Conservation (phyloP, 768 basidiomycete genomes). For the Hericium alpestre region DNA sequence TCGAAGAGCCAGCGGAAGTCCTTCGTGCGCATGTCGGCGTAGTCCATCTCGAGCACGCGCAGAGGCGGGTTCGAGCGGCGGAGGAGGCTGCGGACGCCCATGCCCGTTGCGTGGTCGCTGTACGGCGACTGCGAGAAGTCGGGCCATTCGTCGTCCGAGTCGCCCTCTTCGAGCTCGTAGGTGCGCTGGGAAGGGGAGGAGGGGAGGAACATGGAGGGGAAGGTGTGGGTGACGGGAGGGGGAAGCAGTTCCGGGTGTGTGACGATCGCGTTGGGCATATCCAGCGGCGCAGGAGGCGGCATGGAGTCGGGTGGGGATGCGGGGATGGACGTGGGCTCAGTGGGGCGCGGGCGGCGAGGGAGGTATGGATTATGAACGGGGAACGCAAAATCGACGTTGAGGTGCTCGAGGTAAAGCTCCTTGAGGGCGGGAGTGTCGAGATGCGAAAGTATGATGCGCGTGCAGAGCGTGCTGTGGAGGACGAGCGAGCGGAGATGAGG, state of each 20-base stretch:
- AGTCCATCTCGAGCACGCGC: conserved; percentile 63
- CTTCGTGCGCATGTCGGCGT: conserved; percentile 75
- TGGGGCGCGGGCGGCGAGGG: conserved; percentile 15
- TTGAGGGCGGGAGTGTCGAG: conserved; percentile 50
- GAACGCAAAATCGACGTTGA: conserved; percentile 49
- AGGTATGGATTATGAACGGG: conserved; percentile 14
- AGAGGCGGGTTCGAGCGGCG: conserved; percentile 53
- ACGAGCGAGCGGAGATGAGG: conserved; percentile 48
- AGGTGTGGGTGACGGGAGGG: not conserved
- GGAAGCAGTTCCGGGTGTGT: not conserved
- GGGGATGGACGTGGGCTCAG: not conserved
- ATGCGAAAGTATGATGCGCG: conserved; percentile 54
- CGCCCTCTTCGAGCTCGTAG: conserved; percentile 39
- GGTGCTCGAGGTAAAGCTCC: conserved; percentile 51
- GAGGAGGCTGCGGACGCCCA: conserved; percentile 64
- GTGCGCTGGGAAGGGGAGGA: not conserved
- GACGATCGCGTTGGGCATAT: not conserved
- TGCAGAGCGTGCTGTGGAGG: conserved; percentile 48
- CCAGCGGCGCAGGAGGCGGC: not conserved
- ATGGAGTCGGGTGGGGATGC: not conserved
- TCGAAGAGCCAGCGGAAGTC: conserved; percentile 63
- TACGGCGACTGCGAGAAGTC: conserved; percentile 72
- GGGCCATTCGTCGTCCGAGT: conserved; percentile 63
- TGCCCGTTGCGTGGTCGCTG: conserved; percentile 70
- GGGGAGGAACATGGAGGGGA: not conserved